Base-by-base conservation (phyloP, 2,329 filamentous ascomycete genomes). In the Fusarium sacchari region DNA sequence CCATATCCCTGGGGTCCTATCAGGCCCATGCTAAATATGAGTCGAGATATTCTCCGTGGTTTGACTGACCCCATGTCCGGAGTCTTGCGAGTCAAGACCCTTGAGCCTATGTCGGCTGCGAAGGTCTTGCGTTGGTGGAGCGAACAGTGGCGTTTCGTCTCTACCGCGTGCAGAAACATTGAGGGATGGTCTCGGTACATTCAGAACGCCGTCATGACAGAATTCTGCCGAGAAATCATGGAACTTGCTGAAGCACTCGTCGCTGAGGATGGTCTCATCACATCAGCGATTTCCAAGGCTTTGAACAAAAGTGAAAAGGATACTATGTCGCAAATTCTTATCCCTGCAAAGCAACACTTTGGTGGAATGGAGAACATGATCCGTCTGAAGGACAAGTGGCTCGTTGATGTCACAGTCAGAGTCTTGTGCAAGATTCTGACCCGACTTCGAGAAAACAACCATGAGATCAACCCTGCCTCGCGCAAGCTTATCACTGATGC, bases 211-310 rank as follows among this genome's bases (percentile, higher is more conserved):
- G 86, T 90, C 60, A 95, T 99, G 94, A 92, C 95, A 77, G 92
- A 97, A 64, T 98, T 98, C 78, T 98, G 95, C 79, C 92, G 96
- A 74, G 94, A 97, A 79, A 93, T 94, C 20, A 99, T 99, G 90
- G 94, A 98, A 77, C 93, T 97, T 79, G 95, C 96, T 2, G 94
- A 97, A 78, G 88, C 89, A 40, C 87, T 97, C 4, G 93, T 98
- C 79, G 91, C 94, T 44, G 92, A 97, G 76, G 96, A 97, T 80
- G 92, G 91, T 57, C 88, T 98, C 66, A 91, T 99, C 71, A 90
- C 94, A 5, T 93, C 92, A 50, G 93, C 93, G 18, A 80, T 80
- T 39, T 80, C 94, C 15, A 81, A 80, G 28, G 80, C 81, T 10
- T 67, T 79, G 17, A 79, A 78, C 14, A 81, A 80, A 60, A 82